Evolutionary conservation across 139 green algal species (phyloP).

Genomic region (Limnomonas spitsbergensis): DNA sequence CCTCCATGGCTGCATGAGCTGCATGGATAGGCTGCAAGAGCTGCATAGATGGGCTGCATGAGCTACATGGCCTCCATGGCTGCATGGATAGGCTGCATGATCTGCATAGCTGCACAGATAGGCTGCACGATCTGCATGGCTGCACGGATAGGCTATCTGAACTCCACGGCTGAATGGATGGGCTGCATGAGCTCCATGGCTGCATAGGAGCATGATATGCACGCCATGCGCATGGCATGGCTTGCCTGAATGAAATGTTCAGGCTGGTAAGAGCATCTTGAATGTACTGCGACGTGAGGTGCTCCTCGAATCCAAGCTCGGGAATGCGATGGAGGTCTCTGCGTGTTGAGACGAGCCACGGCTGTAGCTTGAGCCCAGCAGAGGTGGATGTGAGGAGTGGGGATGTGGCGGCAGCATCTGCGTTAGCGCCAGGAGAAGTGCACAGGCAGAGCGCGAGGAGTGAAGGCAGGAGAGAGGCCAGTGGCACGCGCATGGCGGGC

Average conservation of each 20-base stretch:
- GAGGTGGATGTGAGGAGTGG: too few species aligned
- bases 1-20: too few species aligned
- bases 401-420: too few species aligned
- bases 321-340: conserved; percentile 59
- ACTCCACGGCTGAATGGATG: neutral
- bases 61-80: too few species aligned
- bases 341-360: conserved; percentile 31
- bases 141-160: neutral
- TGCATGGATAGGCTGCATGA: neutral
- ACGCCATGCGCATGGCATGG: neutral
- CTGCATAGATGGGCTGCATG: too few species aligned
- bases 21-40: too few species aligned
- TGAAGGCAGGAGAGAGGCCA: too few species aligned
- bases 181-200: too few species aligned
- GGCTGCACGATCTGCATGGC: neutral
- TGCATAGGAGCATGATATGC: too few species aligned
- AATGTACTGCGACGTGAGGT: conserved; percentile 67
- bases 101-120: neutral
- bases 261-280: conserved; percentile 51
- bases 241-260: conserved; percentile 42
- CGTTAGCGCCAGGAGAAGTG: too few species aligned
- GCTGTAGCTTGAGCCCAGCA: neutral
- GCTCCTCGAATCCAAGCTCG: conserved; percentile 67
- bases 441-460: too few species aligned
- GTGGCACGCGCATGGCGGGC: too few species aligned